phyloP scores from a whole-genome alignment of 2,329 filamentous ascomycete species.

The Fusarium sp. region DNA sequence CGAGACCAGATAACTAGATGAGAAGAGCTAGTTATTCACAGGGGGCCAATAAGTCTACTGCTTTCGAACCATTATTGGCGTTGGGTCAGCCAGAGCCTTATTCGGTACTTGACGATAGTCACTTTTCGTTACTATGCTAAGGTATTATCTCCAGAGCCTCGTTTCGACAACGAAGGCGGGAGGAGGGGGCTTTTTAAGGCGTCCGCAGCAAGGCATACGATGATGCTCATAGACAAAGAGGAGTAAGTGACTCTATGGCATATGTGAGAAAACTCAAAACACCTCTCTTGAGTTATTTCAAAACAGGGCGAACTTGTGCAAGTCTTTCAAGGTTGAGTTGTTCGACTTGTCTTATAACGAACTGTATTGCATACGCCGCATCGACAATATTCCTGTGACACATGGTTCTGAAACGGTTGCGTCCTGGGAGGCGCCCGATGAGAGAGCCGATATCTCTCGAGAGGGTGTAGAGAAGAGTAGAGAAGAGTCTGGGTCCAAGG shows the following conservation, averaged over 20 bases:
- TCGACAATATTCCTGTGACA: not conserved
- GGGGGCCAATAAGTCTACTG: conserved; percentile 2
- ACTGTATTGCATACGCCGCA: not conserved
- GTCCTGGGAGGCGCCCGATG: conserved; percentile 24
- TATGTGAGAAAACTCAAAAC: not conserved
- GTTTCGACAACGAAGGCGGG: conserved; percentile 2
- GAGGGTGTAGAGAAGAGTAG: conserved; percentile 20
- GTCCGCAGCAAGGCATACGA: conserved; percentile 25
- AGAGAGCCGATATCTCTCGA: not conserved
- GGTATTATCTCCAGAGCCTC: conserved; percentile 26
- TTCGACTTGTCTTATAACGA: not conserved
- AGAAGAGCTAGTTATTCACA: conserved; percentile 14
- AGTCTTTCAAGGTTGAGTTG: conserved; percentile 4
- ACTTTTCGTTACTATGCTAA: not conserved
- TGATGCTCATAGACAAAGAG: not conserved
- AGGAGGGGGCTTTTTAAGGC: conserved; percentile 20
- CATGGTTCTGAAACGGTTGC: conserved; percentile 12
- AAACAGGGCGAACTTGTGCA: conserved; percentile 40
- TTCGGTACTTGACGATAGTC: conserved; percentile 27
- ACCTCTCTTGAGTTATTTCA: not conserved
- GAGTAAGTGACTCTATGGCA: not conserved
- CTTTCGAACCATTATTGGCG: conserved; percentile 5
- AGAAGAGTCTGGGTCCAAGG: conserved; percentile 7
- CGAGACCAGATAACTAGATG: not conserved
- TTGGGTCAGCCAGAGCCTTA: conserved; percentile 31